Evolutionary conservation across 78 protist genomes (phyloP).

Genomic region (Protostelium mycophagum): DNA sequence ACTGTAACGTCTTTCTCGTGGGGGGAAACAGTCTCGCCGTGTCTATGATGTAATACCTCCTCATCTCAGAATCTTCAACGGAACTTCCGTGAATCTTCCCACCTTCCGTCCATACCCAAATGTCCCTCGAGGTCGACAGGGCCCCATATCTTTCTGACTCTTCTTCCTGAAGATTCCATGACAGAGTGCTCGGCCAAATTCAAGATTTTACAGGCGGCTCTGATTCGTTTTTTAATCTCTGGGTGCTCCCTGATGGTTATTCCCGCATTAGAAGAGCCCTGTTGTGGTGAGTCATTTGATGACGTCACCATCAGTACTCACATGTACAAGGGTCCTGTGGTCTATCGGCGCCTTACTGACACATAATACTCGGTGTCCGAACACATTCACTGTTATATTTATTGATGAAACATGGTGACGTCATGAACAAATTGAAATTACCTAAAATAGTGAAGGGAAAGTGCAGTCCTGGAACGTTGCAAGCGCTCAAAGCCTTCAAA

Average conservation of each 20-base stretch:
- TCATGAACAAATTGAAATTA: neutral
- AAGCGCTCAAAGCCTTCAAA: neutral
- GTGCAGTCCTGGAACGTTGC: neutral
- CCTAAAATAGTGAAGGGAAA: neutral
- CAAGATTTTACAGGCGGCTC: neutral
- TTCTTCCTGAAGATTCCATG: neutral
- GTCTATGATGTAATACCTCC: neutral
- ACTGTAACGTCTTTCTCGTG: neutral
- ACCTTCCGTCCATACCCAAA: neutral
- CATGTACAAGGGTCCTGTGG: neutral
- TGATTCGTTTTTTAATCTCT: neutral
- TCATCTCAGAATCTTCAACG: too few species aligned
- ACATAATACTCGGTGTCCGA: neutral
- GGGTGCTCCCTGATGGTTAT: neutral
- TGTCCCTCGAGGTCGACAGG: neutral
- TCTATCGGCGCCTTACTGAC: neutral
- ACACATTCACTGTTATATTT: neutral
- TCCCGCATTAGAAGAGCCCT: neutral
- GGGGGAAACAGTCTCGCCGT: neutral
- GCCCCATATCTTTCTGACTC: neutral
- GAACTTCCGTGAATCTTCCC: too few species aligned
- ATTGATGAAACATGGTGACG: too few species aligned
- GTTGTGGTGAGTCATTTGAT: neutral
- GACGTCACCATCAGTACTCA: neutral
- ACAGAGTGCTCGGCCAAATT: neutral